Evolutionary conservation across 805 yeast species (phyloP).

Genomic region (Debaryomyces hansenii): DNA sequence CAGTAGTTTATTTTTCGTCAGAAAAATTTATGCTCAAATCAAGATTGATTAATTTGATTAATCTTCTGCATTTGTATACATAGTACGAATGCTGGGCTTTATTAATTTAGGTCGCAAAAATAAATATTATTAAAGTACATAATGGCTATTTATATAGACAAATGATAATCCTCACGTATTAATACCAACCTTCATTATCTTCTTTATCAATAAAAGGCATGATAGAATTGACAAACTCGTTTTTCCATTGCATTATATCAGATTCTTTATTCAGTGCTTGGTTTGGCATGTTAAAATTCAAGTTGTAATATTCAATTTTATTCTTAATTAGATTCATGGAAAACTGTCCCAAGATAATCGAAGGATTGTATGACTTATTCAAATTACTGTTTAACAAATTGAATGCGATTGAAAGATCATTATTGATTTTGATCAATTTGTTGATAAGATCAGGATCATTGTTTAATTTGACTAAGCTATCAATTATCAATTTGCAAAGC

Average conservation of each 20-base stretch:
- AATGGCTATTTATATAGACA: neutral
- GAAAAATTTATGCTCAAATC: conserved; percentile 78
- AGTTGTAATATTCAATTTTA: conserved; percentile 24
- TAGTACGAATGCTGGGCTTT: neutral
- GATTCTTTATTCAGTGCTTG: conserved; percentile 2
- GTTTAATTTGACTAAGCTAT: conserved; percentile 21
- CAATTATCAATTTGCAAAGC: conserved; percentile 35
- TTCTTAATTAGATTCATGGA: conserved; percentile 20
- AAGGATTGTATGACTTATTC: conserved; percentile 8
- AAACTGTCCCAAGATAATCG: conserved; percentile 22
- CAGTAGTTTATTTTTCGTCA: conserved; percentile 69
- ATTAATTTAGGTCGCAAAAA: neutral
- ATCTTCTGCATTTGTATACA: neutral
- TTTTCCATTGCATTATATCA: conserved; percentile 17
- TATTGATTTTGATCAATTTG: conserved; percentile 34
- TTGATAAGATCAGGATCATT: conserved; percentile 25
- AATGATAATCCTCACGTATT: neutral
- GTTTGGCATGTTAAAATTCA: conserved; percentile 20
- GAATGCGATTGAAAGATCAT: conserved; percentile 35
- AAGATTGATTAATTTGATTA: conserved; percentile 61
- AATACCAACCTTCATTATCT: conserved; percentile 38
- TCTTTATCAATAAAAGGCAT: conserved; percentile 31
- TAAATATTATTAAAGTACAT: neutral
- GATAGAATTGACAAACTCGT: conserved; percentile 17
- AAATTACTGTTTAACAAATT: conserved; percentile 30